Evolutionary conservation across 2,329 filamentous ascomycete species (phyloP).

Genomic region (Magnaporthiopsis rhizophila): DNA sequence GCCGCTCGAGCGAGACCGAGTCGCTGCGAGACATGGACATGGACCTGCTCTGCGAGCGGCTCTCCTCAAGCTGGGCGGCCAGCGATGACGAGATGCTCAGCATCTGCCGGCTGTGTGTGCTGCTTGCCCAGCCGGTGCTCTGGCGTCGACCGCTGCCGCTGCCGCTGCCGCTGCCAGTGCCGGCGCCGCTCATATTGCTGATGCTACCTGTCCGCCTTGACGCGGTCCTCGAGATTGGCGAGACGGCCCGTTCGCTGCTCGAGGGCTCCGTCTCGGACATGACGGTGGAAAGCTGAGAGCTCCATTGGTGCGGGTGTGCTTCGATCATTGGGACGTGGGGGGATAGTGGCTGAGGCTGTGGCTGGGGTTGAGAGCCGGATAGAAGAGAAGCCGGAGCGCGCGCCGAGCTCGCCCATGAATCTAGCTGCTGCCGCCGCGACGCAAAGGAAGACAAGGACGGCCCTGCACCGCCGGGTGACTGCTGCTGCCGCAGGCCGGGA

Average conservation of each 20-base stretch:
- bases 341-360: slow-evolving; percentile 1
- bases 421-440: slow-evolving; percentile 2
- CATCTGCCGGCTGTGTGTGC: slow-evolving; percentile 42
- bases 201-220: slow-evolving; percentile 34
- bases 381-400: neutral
- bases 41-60: slow-evolving; percentile 10
- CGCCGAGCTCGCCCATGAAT: slow-evolving; percentile 6
- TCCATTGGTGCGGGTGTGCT: slow-evolving; percentile 50
- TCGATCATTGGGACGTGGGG: slow-evolving; percentile 33
- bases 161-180: slow-evolving; percentile 20
- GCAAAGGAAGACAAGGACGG: neutral
- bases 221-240: slow-evolving; percentile 38
- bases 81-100: slow-evolving; percentile 51
- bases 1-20: slow-evolving; percentile 41
- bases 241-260: slow-evolving; percentile 37
- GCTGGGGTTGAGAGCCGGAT: slow-evolving; percentile 7
- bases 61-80: slow-evolving; percentile 33
- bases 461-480: slow-evolving; percentile 1
- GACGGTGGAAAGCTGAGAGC: slow-evolving; percentile 56
- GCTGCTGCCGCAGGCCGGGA: slow-evolving; percentile 19
- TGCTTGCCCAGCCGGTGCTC: slow-evolving; percentile 37
- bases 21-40: slow-evolving; percentile 28
- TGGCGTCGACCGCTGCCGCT: slow-evolving; percentile 28
- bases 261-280: slow-evolving; percentile 51
- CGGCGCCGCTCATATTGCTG: slow-evolving; percentile 14